Base-by-base conservation (phyloP, 2,329 filamentous ascomycete species). In the Endoconidiophora polonica region DNA sequence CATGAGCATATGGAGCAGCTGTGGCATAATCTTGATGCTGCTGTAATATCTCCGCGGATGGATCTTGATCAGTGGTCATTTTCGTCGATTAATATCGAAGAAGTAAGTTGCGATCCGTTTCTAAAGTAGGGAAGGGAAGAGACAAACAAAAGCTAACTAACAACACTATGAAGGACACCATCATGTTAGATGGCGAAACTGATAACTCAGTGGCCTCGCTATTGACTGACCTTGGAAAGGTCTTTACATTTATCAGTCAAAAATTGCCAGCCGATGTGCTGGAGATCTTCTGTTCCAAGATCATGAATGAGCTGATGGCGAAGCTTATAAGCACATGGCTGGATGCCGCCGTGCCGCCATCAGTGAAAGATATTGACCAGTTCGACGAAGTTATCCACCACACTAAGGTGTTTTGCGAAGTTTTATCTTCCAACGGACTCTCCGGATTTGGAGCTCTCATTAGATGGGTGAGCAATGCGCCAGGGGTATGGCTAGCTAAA, bases 401-500 rank as follows among this genome's bases (percentile, higher is more conserved):
- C 40, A 76, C 86, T 0, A 68, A 70, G 23, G 62, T 65, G 0
- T 83, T 96, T 58, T 82, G 81, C 48, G 65, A 70, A 5, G 70
- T 69, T 1, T 65, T 96, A 5, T 70, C 77, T 36, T 64, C 67
- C 5, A 67, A 80, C 16, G 72, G 74, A 0, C 90, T 85, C 72
- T 69, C 72, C 14, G 72, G 72, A 3, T 68, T 75, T 44, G 67
- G 72, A 12, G 75, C 81, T 29, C 66, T 98, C 37, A 71, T 76
- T 42, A 77, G 85, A 22, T 98, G 91, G 90, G 79, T 86, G 0
- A 76, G 80, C 39, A 79, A 81, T 54, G 83, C 86, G 1, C 84
- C 87, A 0, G 77, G 78, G 52, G 79, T 86, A 23, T 98, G 91
- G 91, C 72, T 96, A 12, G 76, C 76, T 2, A 90, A 86, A 61